phyloP scores from a whole-genome alignment of 768 basidiomycete genomes.

The Tricholoma bakamatsutake region DNA sequence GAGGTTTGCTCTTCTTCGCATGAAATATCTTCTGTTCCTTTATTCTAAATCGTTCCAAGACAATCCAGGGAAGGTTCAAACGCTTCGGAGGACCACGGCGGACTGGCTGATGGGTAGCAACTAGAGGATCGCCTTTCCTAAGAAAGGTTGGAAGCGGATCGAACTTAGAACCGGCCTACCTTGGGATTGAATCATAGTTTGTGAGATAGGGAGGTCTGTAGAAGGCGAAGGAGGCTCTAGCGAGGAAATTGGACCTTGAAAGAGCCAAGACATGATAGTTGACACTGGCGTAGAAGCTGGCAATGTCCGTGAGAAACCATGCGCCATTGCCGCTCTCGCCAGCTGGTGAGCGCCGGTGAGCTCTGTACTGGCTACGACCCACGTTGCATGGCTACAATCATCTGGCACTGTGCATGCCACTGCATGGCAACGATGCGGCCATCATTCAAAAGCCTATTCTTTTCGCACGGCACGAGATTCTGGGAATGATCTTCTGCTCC shows the following conservation, averaged over 20 bases:
- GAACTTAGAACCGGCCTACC: neutral
- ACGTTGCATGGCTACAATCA: neutral
- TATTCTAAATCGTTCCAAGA: neutral
- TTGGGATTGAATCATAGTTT: neutral
- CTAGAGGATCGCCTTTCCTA: neutral
- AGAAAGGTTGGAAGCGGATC: neutral
- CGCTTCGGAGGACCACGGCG: neutral
- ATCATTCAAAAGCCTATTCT: constrained; percentile 3
- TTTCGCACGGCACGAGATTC: constrained; percentile 19
- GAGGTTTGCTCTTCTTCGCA: constrained; percentile 1
- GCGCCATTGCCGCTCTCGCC: too few relatives aligned
- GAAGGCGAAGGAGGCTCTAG: neutral
- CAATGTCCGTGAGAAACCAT: neutral
- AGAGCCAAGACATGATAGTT: constrained; percentile 1
- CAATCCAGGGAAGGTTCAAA: neutral
- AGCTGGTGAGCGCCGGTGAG: too few relatives aligned
- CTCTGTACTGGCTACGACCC: too few relatives aligned
- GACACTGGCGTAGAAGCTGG: neutral
- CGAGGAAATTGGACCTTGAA: neutral
- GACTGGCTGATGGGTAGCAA: neutral
- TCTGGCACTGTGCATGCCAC: neutral
- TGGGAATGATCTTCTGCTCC: constrained; percentile 20
- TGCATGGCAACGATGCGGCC: constrained; percentile 11
- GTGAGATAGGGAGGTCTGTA: neutral
- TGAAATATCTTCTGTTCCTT: neutral